Base-by-base conservation (phyloP, 495 filamentous ascomycete species). In the Neurospora sp. region DNA sequence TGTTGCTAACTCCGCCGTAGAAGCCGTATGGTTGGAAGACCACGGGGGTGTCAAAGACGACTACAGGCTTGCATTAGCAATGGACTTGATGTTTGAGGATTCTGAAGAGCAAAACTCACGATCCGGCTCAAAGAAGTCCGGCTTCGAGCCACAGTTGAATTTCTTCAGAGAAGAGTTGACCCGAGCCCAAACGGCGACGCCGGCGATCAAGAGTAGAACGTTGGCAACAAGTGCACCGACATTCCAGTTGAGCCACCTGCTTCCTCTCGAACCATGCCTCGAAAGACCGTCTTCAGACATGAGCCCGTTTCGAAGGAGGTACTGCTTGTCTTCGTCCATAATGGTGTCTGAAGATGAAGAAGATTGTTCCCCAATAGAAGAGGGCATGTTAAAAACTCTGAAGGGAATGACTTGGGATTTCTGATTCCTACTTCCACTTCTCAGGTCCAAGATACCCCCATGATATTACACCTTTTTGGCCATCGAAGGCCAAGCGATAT, bases 11-110 rank as follows among this genome's bases (percentile, higher is more conserved):
- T 11, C 70, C 73, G 39, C 46, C 42, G 39, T 38, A 44, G 40
- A 70, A 74, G 37, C 31, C n/a, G 54, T 74, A 44, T n/a, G 71
- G 71, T 35, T 72, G 71, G 40, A 72, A 72, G 31, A 44, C 49
- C 11, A 54, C 42, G 39, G 40, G 71, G 16, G 71, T 72, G 27
- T 72, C 71, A 39, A 72, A 72, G 23, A 49, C 23, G 41, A 72
- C 71, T 72, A 5, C 27, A 18, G 35, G 14, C 40, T 8, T 27
- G 37, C 49, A 14, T 14, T 46, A 46, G 14, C 41, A 44, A 41
- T 16, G 41, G 39, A 41, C 41, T 42, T 42, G 16, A 42, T 7
- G 14, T 42, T 42, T 18, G 39, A 27, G 38, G 9, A 16, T 12
- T 12, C 16, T 44, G 14, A 16, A 72, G 16, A 5, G 41, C 7